Conservation (phyloP, 108 stramenopile species). For the Discostella stelligeroides region DNA sequence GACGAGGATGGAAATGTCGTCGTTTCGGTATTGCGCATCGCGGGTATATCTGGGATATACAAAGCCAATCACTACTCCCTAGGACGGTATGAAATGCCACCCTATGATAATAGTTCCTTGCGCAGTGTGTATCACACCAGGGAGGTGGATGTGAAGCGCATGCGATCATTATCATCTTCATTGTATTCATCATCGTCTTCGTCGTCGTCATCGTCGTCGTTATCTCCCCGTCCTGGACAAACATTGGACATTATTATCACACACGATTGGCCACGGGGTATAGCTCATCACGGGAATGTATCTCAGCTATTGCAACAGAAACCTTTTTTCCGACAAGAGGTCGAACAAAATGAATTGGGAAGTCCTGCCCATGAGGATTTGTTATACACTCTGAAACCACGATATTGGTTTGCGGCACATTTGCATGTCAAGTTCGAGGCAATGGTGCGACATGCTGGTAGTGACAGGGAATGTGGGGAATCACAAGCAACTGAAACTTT, state of each 20-base stretch:
- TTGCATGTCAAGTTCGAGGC: slow-evolving; percentile 97
- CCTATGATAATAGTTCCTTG: slow-evolving; percentile 70
- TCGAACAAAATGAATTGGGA: slow-evolving; percentile 86
- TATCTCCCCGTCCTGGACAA: background rate
- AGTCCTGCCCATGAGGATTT: slow-evolving; percentile 88
- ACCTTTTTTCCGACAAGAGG: slow-evolving; percentile 86
- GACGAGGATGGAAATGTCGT: background rate
- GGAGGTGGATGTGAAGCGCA: slow-evolving; percentile 81
- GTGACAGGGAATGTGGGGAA: background rate
- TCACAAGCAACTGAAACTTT: background rate
- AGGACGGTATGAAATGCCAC: slow-evolving; percentile 86
- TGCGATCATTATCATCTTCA: slow-evolving; percentile 55
- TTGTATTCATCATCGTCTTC: no score
- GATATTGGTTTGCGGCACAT: slow-evolving; percentile 97
- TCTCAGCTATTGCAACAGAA: slow-evolving; percentile 73
- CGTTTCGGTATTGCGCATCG: slow-evolving; percentile 89
- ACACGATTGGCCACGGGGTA: slow-evolving; percentile 98
- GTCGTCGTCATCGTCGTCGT: background rate
- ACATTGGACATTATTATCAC: slow-evolving; percentile 84
- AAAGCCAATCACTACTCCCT: slow-evolving; percentile 76
- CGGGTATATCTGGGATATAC: slow-evolving; percentile 96
- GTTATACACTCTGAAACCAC: slow-evolving; percentile 81
- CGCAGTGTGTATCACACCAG: slow-evolving; percentile 95
- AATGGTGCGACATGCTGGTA: slow-evolving; percentile 71
- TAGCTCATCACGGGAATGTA: slow-evolving; percentile 85